phyloP scores from a whole-genome alignment of 2,329 filamentous ascomycete genomes.

The Colletotrichum sublineola region DNA sequence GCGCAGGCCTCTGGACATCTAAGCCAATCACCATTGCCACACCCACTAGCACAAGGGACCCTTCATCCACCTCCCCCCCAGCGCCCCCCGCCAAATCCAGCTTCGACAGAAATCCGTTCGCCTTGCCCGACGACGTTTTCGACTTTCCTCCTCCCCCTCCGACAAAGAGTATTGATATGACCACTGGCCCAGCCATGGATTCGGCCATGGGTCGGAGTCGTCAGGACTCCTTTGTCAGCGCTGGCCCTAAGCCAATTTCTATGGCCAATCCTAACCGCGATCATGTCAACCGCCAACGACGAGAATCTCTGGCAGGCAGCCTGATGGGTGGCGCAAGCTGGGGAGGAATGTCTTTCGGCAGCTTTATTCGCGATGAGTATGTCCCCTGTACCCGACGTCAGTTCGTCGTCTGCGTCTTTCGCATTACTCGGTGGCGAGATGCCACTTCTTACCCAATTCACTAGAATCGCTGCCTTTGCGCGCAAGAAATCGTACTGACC shows the following conservation, averaged over 20 bases:
- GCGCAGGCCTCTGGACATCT: conserved; percentile 46
- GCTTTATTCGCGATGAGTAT: conserved; percentile 98
- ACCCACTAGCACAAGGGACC: conserved; percentile 43
- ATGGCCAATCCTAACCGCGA: conserved; percentile 75
- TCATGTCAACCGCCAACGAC: conserved; percentile 67
- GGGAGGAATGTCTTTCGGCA: conserved; percentile 95
- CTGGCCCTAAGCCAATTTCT: conserved; percentile 75
- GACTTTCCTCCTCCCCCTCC: conserved; percentile 45
- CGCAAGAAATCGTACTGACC: conserved; percentile 11
- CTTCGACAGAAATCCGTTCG: conserved; percentile 46
- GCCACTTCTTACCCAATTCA: conserved; percentile 9
- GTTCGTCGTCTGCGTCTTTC: not conserved
- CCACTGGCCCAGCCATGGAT: conserved; percentile 71
- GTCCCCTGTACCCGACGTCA: conserved; percentile 53
- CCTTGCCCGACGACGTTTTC: conserved; percentile 47
- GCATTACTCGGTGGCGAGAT: conserved; percentile 11
- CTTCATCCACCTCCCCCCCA: conserved; percentile 45
- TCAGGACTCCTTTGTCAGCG: conserved; percentile 76
- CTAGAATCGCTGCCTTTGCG: not conserved
- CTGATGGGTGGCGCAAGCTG: conserved; percentile 91
- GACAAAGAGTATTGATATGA: conserved; percentile 62
- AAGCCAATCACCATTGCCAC: conserved; percentile 55
- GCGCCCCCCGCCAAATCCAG: conserved; percentile 46
- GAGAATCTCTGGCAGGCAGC: conserved; percentile 74
- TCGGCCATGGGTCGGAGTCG: conserved; percentile 69